A percentile compares a stretch with the other conserved stretches of the same genome.
phyloP scores from a whole-genome alignment of 2,329 filamentous ascomycete species.

The Verticillium isaacii region DNA sequence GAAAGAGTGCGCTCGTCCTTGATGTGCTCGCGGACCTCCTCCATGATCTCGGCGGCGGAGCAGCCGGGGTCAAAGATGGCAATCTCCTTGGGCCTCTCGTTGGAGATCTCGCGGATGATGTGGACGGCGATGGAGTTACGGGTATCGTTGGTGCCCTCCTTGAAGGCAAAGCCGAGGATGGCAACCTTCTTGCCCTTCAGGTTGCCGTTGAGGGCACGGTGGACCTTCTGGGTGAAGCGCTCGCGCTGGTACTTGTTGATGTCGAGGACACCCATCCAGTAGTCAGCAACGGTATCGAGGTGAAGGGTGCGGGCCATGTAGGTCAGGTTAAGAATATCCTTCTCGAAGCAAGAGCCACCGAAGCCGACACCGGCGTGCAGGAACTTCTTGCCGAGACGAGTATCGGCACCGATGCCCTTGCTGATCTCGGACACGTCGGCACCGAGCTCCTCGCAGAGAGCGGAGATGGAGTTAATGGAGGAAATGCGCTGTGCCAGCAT shows the following conservation, averaged over 20 bases:
- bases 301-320: slow-evolving; percentile 69
- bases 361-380: slow-evolving; percentile 73
- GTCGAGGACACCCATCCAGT: slow-evolving; percentile 69
- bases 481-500: slow-evolving; percentile 77
- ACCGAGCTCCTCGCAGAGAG: slow-evolving; percentile 71
- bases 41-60: slow-evolving; percentile 43
- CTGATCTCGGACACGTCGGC: slow-evolving; percentile 73
- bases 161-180: slow-evolving; percentile 73
- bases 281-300: slow-evolving; percentile 66
- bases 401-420: slow-evolving; percentile 62
- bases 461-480: slow-evolving; percentile 77
- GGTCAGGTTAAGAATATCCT: slow-evolving; percentile 69
- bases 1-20: slow-evolving; percentile 52
- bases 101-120: slow-evolving; percentile 60
- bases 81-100: slow-evolving; percentile 59
- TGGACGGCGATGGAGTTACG: slow-evolving; percentile 66
- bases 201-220: slow-evolving; percentile 64
- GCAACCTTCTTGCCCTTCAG: slow-evolving; percentile 66
- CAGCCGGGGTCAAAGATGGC: slow-evolving; percentile 66
- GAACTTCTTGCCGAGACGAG: slow-evolving; percentile 67
- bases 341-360: slow-evolving; percentile 77
- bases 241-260: slow-evolving; percentile 74
- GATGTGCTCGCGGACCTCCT: slow-evolving; percentile 43
- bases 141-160: slow-evolving; percentile 74
- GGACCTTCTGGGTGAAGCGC: slow-evolving; percentile 62